These are phyloP conservation scores for Cystofilobasidium capitatum DNA, from an alignment of 768 basidiomycete genomes.

Conservation along the genomic window DNA sequence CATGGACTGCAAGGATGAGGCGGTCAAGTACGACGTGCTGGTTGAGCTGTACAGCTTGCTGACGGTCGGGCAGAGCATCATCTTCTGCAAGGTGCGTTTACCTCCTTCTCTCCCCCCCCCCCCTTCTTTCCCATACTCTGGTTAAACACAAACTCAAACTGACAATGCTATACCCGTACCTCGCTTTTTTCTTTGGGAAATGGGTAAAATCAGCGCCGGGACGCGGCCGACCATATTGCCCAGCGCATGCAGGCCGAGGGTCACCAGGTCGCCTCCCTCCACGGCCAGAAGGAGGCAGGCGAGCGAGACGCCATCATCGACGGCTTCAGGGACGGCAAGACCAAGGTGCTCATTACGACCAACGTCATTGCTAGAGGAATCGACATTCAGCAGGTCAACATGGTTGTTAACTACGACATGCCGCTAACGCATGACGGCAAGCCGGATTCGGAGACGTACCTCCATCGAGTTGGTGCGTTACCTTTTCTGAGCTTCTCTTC, in stretches of 20 bases:
- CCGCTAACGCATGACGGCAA: constrained; percentile 54
- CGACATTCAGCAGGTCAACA: constrained; percentile 97
- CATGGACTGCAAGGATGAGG: constrained; percentile 86
- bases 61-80: constrained; percentile 96
- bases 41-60: constrained; percentile 79
- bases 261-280: constrained; percentile 90
- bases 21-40: constrained; percentile 91
- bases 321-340: constrained; percentile 86
- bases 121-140: background rate
- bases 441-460: constrained; percentile 93
- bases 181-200: background rate
- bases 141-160: background rate
- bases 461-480: constrained; percentile 83
- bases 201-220: constrained; percentile 53
- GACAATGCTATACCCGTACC: background rate
- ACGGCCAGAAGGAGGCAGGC: constrained; percentile 79
- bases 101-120: background rate
- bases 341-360: constrained; percentile 95
- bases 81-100: constrained; percentile 76
- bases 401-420: constrained; percentile 99
- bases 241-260: constrained; percentile 83
- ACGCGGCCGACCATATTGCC: constrained; percentile 86
- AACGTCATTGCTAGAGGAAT: constrained; percentile 98
- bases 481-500: constrained; percentile 1
- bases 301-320: constrained; percentile 91